phyloP scores from a whole-genome alignment of 805 yeast species.

The Metschnikowia baotianmanensis region DNA sequence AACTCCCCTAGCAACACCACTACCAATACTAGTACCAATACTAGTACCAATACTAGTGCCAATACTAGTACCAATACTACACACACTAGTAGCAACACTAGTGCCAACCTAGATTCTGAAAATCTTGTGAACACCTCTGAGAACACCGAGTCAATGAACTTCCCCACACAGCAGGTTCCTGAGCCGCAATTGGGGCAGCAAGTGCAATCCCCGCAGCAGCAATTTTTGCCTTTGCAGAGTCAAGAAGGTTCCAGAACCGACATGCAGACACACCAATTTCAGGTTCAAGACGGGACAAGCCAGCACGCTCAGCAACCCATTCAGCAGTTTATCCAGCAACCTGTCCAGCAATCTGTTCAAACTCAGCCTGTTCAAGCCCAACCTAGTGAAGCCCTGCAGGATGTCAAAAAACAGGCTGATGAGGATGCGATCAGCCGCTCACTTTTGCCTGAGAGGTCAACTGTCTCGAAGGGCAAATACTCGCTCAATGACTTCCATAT shows the following conservation, averaged over 20 bases:
- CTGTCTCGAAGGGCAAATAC: conserved; percentile 52
- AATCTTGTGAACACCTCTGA: conserved; percentile 13
- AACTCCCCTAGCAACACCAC: conserved; percentile 8
- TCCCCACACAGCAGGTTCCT: conserved; percentile 7
- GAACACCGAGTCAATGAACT: conserved; percentile 17
- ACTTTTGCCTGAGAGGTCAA: conserved; percentile 20
- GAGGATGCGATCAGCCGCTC: conserved; percentile 19
- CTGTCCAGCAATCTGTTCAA: conserved; percentile 1
- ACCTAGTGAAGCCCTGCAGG: neutral
- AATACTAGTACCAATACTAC: too few relatives aligned
- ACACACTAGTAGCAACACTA: too few relatives aligned
- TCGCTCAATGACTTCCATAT: conserved; percentile 55
- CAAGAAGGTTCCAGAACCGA: neutral
- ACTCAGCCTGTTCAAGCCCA: conserved; percentile 5
- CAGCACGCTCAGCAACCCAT: neutral
- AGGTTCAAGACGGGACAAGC: conserved; percentile 5
- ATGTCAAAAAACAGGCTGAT: conserved; percentile 8
- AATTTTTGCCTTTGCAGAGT: neutral
- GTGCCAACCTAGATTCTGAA: conserved; percentile 5
- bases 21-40: too few relatives aligned
- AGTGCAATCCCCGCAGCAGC: conserved; percentile 2
- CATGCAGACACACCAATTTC: conserved; percentile 3
- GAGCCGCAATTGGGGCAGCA: conserved; percentile 3
- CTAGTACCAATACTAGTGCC: too few relatives aligned
- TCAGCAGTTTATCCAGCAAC: conserved; percentile 3